Evolutionary conservation across 2,329 filamentous ascomycete genomes (phyloP).

Genomic region (Volutella citrinella): DNA sequence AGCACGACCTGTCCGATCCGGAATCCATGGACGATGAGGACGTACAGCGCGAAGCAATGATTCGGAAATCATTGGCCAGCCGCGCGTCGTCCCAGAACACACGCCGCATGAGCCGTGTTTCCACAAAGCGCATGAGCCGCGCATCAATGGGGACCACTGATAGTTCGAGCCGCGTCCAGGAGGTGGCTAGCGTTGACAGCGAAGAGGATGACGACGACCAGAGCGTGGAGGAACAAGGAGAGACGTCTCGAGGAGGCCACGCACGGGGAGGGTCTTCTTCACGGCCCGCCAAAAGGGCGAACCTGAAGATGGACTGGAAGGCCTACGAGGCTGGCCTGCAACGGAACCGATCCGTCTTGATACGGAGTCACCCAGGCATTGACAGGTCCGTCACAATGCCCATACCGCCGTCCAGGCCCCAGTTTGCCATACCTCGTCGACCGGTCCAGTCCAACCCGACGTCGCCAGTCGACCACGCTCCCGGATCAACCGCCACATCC

Average conservation of each 20-base stretch:
- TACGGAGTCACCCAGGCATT: slow-evolving; percentile 28
- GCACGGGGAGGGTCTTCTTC: too few species aligned
- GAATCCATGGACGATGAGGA: slow-evolving; percentile 31
- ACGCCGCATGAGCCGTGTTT: slow-evolving; percentile 1
- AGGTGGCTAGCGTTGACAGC: slow-evolving; percentile 7
- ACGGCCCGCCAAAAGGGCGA: too few species aligned
- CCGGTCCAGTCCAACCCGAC: background rate
- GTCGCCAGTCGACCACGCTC: too few species aligned
- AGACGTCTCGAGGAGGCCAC: too few species aligned
- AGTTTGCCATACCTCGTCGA: slow-evolving; percentile 1
- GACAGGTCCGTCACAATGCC: slow-evolving; percentile 12
- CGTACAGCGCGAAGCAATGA: slow-evolving; percentile 36
- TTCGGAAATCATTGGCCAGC: slow-evolving; percentile 41
- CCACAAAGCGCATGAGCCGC: slow-evolving; percentile 1
- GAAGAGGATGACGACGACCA: slow-evolving; percentile 13
- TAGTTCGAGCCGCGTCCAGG: background rate
- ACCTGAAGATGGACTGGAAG: slow-evolving; percentile 35
- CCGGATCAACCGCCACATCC: too few species aligned
- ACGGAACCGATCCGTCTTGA: slow-evolving; percentile 24
- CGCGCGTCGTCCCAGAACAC: slow-evolving; percentile 22
- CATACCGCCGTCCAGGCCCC: slow-evolving; percentile 2
- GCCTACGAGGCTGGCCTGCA: slow-evolving; percentile 36
- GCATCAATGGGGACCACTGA: too few species aligned
- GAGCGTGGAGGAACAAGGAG: slow-evolving; percentile 14
- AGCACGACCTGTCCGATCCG: slow-evolving; percentile 7